Percentiles rank a stretch among this genome's conserved stretches.
Evolutionary conservation across 1,139 yeast species (phyloP).

Genomic region (Saccharomycopsis hybrid): DNA sequence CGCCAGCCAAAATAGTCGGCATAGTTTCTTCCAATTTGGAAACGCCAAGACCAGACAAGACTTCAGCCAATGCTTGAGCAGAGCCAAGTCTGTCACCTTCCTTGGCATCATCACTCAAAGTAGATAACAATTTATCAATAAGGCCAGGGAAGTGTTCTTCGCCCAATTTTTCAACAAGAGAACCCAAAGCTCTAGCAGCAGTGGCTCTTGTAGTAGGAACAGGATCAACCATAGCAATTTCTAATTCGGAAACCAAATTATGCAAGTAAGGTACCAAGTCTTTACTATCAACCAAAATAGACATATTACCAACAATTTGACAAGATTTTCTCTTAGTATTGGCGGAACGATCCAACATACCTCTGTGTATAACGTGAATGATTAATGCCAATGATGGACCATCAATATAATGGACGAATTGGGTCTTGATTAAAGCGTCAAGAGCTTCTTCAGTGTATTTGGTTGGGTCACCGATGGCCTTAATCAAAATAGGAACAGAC

Average conservation of each 20-base stretch:
- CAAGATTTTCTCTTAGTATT: constrained; percentile 89
- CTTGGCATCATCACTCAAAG: constrained; percentile 72
- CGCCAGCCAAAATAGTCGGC: constrained; percentile 73
- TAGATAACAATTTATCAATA: constrained; percentile 71
- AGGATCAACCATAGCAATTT: constrained; percentile 96
- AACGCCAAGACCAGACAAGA: constrained; percentile 84
- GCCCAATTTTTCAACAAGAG: constrained; percentile 91
- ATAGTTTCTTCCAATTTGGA: constrained; percentile 80
- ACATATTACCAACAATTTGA: constrained; percentile 98
- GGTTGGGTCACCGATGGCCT: constrained; percentile 96
- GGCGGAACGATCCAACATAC: constrained; percentile 91
- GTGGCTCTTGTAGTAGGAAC: constrained; percentile 97
- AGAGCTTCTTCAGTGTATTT: constrained; percentile 81
- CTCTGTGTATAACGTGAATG: constrained; percentile 91
- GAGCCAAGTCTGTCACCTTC: constrained; percentile 94
- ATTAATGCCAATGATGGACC: constrained; percentile 96
- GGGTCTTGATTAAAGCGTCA: constrained; percentile 80
- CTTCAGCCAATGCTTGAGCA: constrained; percentile 95
- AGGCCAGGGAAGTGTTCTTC: constrained; percentile 93
- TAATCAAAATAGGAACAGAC: constrained; percentile 80
- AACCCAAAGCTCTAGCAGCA: constrained; percentile 95
- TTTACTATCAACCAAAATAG: constrained; percentile 82
- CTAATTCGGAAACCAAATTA: constrained; percentile 73
- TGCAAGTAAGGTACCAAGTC: constrained; percentile 82
- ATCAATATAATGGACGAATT: constrained; percentile 94